Conservation (phyloP, 257 asterid species). For the Rubia yunnanensis region DNA sequence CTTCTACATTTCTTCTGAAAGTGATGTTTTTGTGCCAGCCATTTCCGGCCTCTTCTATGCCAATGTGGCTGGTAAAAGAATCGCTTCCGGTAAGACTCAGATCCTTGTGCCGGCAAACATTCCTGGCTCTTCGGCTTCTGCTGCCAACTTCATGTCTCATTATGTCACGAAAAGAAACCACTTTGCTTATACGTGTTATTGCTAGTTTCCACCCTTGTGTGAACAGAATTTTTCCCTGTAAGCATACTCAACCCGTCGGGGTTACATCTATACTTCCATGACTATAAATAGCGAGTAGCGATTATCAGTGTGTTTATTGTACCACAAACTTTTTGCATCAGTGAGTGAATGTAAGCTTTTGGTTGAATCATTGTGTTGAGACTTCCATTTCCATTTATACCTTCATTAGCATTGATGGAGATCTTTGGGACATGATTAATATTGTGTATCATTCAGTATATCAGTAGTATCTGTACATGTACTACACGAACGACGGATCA, state of each 20-base stretch:
- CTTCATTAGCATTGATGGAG: neutral
- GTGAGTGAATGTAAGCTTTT: neutral
- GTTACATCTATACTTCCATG: slow-evolving; percentile 12
- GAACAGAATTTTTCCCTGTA: slow-evolving; percentile 10
- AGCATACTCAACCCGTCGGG: slow-evolving; percentile 6
- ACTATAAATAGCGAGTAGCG: slow-evolving; percentile 13
- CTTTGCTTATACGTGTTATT: slow-evolving; percentile 72
- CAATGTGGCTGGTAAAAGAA: slow-evolving; percentile 75
- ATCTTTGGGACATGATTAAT: neutral
- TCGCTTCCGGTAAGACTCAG: slow-evolving; percentile 54
- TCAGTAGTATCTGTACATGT: slow-evolving; percentile 5
- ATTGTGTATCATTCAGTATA: slow-evolving; percentile 1
- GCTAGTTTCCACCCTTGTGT: slow-evolving; percentile 26
- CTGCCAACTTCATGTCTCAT: slow-evolving; percentile 50
- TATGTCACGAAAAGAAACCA: slow-evolving; percentile 67
- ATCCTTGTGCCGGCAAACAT: slow-evolving; percentile 65
- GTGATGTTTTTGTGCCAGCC: slow-evolving; percentile 51
- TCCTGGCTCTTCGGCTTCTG: slow-evolving; percentile 48
- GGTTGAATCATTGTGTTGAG: neutral
- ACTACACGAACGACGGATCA: neutral
- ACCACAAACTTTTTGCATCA: slow-evolving; percentile 18
- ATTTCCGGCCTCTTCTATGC: slow-evolving; percentile 75
- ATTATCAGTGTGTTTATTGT: slow-evolving; percentile 15
- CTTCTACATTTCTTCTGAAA: slow-evolving; percentile 27
- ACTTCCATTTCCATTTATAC: neutral